Percentiles rank a stretch among this genome's conserved stretches.
phyloP scores from a whole-genome alignment of 2,329 filamentous ascomycete genomes.

The Sclerotinia subarctica region DNA sequence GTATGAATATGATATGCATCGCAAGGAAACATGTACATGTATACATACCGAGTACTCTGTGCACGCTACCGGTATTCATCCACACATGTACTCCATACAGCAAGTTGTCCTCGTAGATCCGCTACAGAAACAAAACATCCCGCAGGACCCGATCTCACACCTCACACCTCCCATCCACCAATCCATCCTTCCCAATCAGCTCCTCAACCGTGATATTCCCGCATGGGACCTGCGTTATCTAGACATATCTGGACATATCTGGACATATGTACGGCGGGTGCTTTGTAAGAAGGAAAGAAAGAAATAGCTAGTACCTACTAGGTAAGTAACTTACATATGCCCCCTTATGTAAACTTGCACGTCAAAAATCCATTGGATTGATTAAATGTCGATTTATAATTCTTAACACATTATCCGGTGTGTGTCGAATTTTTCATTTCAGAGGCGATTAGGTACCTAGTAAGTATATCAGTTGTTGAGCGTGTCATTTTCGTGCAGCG shows the following conservation, averaged over 20 bases:
- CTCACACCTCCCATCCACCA: not conserved
- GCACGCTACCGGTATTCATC: too few relatives aligned
- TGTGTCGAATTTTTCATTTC: not conserved
- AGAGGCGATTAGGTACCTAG: not conserved
- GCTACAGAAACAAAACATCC: not conserved
- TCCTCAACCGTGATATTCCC: not conserved
- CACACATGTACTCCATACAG: too few relatives aligned
- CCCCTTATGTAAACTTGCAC: not conserved
- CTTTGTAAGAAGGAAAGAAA: slow-evolving; percentile 5
- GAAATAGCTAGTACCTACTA: not conserved
- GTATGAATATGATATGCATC: too few relatives aligned
- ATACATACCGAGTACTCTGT: too few relatives aligned
- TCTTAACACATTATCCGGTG: not conserved
- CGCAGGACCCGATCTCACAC: not conserved
- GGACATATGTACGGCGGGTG: not conserved
- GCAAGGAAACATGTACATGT: too few relatives aligned
- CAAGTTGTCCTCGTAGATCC: too few relatives aligned
- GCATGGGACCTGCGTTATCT: not conserved
- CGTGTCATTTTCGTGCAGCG: not conserved
- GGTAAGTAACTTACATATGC: not conserved
- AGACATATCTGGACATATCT: too few relatives aligned
- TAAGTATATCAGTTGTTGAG: not conserved
- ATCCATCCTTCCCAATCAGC: not conserved
- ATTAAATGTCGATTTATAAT: not conserved
- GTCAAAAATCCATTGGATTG: not conserved